Evolutionary conservation across 1,284 basidiomycete species (phyloP), one percentile per base, ranked within the genome.

Genomic region (Cronartium quercuum): DNA sequence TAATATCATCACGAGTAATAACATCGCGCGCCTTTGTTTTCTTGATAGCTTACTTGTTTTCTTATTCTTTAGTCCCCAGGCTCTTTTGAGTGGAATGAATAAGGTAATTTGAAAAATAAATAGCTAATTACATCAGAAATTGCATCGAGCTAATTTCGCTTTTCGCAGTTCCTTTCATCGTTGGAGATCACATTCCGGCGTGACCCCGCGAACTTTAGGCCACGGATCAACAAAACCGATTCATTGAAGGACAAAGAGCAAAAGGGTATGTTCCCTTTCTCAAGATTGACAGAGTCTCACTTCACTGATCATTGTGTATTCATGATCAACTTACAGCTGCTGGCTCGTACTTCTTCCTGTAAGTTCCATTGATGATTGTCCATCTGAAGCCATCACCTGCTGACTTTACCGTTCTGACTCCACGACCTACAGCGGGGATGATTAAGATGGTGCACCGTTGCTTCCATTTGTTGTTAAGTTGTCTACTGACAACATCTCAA

Each of bases 111-210:
- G 21, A 4, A 5, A 51, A 24, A n/a, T 35, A 15, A 24, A 51
- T 18, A 13, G 9, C 6, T 21, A 3, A 12, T 3, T 66, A 42
- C 51, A 21, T 66, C 21, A 66, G 42, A 29, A 34, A 44, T 15
- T 10, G 41, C 15, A 35, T 21, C 13, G 29, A 29, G 3, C n/a
- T 51, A 9, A 42, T 7, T 42, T 64, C 21, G 29, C 13, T 42
- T 58, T 60, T 21, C 15, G 62, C 35, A 75, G 80, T 98, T 98
- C 88, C 84, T 98, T 75, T 89, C 91, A 4, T 91, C 90, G 9
- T 85, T 97, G 37, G 91, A 96, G 83, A 93, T 97, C 81, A 97
- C 94, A 6, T 97, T 97, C 88, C 86, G 94, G 76, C 88, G 94
- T 80, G 94, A 98, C 83, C 94, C 94, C 35, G 94, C 92, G 77